These are phyloP conservation scores for Flaveria bidentis DNA, from an alignment of 129 eudicot genomes.

Conservation along the genomic window DNA sequence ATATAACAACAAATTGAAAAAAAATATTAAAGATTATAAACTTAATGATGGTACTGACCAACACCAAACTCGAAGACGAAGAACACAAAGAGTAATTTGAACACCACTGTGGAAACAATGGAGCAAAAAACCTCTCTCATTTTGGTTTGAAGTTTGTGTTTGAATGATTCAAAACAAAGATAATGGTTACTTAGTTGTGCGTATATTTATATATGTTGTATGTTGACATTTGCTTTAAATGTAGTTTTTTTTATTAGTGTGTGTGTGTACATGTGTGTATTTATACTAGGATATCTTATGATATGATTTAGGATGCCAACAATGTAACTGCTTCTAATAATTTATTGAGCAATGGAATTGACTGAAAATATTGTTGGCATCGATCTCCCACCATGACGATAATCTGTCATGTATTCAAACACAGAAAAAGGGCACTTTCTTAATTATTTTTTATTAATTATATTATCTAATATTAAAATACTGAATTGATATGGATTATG, in stretches of 20 bases:
- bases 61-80: slow-evolving; percentile 22
- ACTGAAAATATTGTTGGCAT: background rate
- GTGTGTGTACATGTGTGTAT: too few species aligned
- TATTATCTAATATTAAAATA: too few species aligned
- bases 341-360: background rate
- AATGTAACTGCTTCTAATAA: background rate
- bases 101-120: slow-evolving; percentile 16
- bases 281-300: background rate
- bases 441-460: too few species aligned
- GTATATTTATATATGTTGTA: background rate
- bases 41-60: background rate
- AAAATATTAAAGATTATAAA: background rate
- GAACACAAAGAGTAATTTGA: slow-evolving; percentile 18
- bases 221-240: too few species aligned
- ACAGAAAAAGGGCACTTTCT: too few species aligned
- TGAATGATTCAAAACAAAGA: slow-evolving; percentile 9
- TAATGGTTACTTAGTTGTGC: background rate
- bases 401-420: too few species aligned
- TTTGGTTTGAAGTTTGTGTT: background rate
- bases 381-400: too few species aligned
- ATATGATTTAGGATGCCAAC: slow-evolving; percentile 12
- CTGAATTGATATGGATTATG: too few species aligned
- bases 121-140: slow-evolving; percentile 31
- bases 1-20: background rate
- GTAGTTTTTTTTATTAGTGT: too few species aligned